Conservation (phyloP, 345 rosid species). For the Eucalyptus sp. region DNA sequence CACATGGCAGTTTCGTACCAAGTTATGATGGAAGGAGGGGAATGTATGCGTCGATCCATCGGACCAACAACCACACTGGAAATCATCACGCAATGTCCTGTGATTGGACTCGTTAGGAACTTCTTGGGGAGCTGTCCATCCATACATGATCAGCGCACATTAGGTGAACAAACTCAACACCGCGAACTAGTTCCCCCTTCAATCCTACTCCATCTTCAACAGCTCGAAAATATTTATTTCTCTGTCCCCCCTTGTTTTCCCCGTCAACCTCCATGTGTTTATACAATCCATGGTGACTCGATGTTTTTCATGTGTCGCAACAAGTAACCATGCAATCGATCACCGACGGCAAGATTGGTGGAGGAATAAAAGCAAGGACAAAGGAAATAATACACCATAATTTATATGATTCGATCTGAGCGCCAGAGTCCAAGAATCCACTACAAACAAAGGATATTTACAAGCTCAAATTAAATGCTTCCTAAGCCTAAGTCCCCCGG, state of each 20-base stretch:
- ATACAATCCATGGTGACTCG: neutral
- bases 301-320: neutral
- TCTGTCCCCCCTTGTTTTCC: neutral
- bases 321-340: neutral
- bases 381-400: accelerated
- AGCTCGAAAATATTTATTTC: neutral
- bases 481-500: neutral
- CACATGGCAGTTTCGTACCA: neutral
- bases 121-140: neutral
- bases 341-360: neutral
- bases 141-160: neutral
- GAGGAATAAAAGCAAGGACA: neutral
- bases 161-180: neutral
- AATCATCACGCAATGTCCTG: neutral
- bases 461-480: neutral
- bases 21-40: neutral
- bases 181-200: neutral
- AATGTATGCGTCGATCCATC: neutral
- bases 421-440: neutral
- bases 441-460: neutral
- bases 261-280: neutral
- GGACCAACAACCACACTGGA: neutral
- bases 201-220: neutral
- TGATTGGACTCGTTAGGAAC: neutral
- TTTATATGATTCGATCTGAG: neutral